Evolutionary conservation across 139 green algal genomes (phyloP).

Genomic region (Pseudopediastrum boryanum): DNA sequence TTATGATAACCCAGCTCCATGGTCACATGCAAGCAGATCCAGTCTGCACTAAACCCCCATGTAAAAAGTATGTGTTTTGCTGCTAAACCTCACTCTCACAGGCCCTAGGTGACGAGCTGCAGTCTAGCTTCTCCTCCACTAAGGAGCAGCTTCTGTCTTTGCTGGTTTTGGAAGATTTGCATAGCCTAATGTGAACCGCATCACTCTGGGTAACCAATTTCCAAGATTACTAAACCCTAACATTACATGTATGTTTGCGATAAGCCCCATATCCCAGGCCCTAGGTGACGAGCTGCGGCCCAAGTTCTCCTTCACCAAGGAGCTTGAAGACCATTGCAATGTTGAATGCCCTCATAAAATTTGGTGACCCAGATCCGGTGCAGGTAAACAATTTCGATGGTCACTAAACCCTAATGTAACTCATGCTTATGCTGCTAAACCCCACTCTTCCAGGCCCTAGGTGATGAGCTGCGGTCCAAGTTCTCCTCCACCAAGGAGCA

Average conservation of each 20-base stretch:
- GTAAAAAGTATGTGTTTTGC: too few species aligned
- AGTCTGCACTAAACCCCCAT: too few species aligned
- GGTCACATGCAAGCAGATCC: too few species aligned
- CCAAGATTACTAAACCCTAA: not conserved
- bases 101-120: conserved; percentile 43
- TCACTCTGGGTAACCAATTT: not conserved
- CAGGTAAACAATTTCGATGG: too few species aligned
- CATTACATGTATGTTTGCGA: not conserved
- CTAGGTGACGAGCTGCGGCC: conserved; percentile 51
- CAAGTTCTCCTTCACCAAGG: conserved; percentile 40
- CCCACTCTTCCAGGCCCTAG: conserved; percentile 38
- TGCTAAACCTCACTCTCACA: not conserved
- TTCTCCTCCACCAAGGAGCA: conserved; percentile 16
- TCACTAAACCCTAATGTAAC: too few species aligned
- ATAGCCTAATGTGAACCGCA: not conserved
- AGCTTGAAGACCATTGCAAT: too few species aligned
- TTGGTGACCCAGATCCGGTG: too few species aligned
- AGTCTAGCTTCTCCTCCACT: conserved; percentile 8
- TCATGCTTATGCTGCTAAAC: too few species aligned
- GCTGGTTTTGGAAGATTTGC: not conserved
- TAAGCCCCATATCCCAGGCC: not conserved
- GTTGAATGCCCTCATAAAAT: too few species aligned
- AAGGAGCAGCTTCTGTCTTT: not conserved
- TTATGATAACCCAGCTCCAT: too few species aligned
- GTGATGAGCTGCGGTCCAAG: conserved; percentile 47